phyloP scores from a whole-genome alignment of 2,329 filamentous ascomycete genomes.

The Fusarium sp. region DNA sequence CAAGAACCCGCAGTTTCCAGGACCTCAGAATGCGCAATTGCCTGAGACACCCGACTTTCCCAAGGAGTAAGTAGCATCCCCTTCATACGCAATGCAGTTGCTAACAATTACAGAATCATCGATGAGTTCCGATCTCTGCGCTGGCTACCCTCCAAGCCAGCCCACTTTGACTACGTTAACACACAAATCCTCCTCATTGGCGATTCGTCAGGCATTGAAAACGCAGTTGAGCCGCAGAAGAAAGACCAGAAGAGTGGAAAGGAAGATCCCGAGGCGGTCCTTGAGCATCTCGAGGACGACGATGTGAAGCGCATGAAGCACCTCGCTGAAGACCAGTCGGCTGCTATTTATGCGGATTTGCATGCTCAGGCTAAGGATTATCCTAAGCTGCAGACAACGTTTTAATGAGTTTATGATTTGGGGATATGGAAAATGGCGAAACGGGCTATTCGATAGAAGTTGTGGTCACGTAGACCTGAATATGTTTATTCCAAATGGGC shows the following conservation, averaged over 20 bases:
- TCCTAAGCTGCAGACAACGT: slow-evolving; percentile 49
- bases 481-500: too few species aligned
- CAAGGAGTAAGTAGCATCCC: slow-evolving; percentile 66
- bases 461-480: background rate
- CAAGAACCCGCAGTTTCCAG: slow-evolving; percentile 80
- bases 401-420: slow-evolving; percentile 21
- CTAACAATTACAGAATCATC: slow-evolving; percentile 63
- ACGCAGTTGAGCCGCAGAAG: slow-evolving; percentile 63
- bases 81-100: background rate
- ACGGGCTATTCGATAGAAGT: background rate
- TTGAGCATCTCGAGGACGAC: slow-evolving; percentile 81
- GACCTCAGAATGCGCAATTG: slow-evolving; percentile 73
- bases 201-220: slow-evolving; percentile 68
- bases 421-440: background rate
- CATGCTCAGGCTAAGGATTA: slow-evolving; percentile 44
- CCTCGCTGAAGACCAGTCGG: slow-evolving; percentile 61
- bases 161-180: slow-evolving; percentile 79
- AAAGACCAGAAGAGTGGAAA: slow-evolving; percentile 39
- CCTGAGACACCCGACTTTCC: slow-evolving; percentile 77
- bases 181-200: slow-evolving; percentile 85
- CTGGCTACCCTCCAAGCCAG: slow-evolving; percentile 80
- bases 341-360: slow-evolving; percentile 45
- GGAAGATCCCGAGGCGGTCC: slow-evolving; percentile 74
- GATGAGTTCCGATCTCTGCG: slow-evolving; percentile 79
- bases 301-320: slow-evolving; percentile 74